Evolutionary conservation across 495 filamentous ascomycete species (phyloP).

Genomic region (Staphylotrichum longicolle): DNA sequence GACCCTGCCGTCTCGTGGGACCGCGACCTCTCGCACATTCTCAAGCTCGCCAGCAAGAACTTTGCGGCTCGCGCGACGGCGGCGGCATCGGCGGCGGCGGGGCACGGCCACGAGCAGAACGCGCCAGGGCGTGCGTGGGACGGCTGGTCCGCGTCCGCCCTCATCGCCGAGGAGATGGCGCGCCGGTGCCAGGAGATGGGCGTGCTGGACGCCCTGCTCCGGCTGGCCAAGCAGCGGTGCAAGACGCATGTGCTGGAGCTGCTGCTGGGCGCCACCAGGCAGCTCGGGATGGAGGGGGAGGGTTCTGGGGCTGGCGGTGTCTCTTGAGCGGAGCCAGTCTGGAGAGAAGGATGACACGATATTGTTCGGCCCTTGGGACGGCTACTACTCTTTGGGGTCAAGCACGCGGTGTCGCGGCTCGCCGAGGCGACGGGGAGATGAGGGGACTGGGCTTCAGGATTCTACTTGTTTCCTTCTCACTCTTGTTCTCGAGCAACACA

Average conservation of each 20-base stretch:
- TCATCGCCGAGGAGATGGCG: slow-evolving; percentile 23
- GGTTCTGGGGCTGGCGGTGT: too few relatives aligned
- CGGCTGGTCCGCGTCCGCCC: neutral
- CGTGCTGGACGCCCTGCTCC: slow-evolving; percentile 12
- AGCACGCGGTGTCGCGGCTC: too few relatives aligned
- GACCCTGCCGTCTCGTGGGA: slow-evolving; percentile 14
- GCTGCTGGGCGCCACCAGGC: neutral
- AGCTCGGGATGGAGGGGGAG: neutral
- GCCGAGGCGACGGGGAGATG: too few relatives aligned
- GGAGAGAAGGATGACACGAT: too few relatives aligned
- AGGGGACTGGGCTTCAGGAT: too few relatives aligned
- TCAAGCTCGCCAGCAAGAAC: slow-evolving; percentile 24
- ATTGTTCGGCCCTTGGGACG: too few relatives aligned
- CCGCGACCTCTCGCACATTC: slow-evolving; percentile 15
- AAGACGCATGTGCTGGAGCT: slow-evolving; percentile 7
- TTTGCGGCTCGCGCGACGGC: neutral
- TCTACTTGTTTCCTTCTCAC: too few relatives aligned
- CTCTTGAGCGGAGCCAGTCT: too few relatives aligned
- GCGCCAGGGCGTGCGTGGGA: neutral
- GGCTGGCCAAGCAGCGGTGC: slow-evolving; percentile 11
- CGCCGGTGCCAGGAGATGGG: slow-evolving; percentile 17
- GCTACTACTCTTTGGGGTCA: too few relatives aligned
- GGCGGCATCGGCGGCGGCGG: neutral
- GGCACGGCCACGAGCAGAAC: too few relatives aligned
- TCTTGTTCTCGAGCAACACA: too few relatives aligned